Percentiles rank a stretch among this genome's conserved stretches.
Conservation (phyloP, 768 basidiomycete genomes). For the Lactifluus hygrophoroides region DNA sequence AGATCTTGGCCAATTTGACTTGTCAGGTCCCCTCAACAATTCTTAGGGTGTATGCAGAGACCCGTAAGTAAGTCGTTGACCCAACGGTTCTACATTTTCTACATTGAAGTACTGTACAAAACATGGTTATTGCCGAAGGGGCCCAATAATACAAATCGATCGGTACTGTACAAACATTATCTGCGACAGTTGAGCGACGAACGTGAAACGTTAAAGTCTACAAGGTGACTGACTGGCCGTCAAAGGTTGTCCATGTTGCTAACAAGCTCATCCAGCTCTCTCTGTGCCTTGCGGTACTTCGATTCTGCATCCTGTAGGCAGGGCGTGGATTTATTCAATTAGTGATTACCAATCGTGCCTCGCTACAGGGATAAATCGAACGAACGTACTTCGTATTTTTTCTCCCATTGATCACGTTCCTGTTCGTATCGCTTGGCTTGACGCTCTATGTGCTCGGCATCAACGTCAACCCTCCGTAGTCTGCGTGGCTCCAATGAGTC, state of each 20-base stretch:
- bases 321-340: not conserved
- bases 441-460: constrained; percentile 10
- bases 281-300: constrained; percentile 10
- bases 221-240: not conserved
- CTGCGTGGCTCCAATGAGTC: not conserved
- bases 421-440: constrained; percentile 9
- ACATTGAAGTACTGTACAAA: not conserved
- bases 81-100: not conserved
- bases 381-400: constrained; percentile 10
- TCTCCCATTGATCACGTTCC: constrained; percentile 10
- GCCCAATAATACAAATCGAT: not conserved
- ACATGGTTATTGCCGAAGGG: not conserved
- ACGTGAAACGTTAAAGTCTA: not conserved
- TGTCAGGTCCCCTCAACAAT: no score
- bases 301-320: constrained; percentile 4
- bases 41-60: not conserved
- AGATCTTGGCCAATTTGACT: no score
- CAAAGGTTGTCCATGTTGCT: constrained; percentile 16
- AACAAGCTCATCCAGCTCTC: constrained; percentile 12
- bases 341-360: not conserved
- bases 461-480: constrained; percentile 8
- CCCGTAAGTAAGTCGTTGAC: not conserved
- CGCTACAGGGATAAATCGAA: not conserved
- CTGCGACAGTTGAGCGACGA: not conserved
- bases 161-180: constrained; percentile 3